Percentiles rank a stretch among this genome's conserved stretches.
phyloP scores from a whole-genome alignment of 2,329 filamentous ascomycete genomes.

The Talaromyces islandicus region DNA sequence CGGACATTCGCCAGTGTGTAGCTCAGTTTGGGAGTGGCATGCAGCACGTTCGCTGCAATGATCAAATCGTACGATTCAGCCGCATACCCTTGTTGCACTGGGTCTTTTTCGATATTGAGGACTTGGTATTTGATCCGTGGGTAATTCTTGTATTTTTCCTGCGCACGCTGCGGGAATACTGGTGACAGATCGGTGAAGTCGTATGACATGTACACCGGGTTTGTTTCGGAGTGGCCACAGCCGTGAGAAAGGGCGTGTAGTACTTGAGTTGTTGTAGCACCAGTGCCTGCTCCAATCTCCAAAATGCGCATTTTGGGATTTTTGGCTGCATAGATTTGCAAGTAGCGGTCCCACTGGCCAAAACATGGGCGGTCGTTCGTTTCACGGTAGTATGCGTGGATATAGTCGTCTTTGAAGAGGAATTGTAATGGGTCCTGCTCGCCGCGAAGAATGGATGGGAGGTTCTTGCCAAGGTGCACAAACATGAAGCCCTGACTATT shows the following conservation, averaged over 20 bases:
- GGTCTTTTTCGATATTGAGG: conserved; percentile 24
- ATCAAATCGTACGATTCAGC: conserved; percentile 24
- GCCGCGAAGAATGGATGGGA: not conserved
- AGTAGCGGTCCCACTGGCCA: conserved; percentile 30
- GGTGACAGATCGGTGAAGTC: conserved; percentile 19
- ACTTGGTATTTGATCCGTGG: conserved; percentile 18
- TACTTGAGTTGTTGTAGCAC: conserved; percentile 32
- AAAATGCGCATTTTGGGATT: conserved; percentile 41
- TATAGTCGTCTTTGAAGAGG: not conserved
- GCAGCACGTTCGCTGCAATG: conserved; percentile 29
- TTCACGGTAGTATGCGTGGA: conserved; percentile 27
- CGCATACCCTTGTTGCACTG: conserved; percentile 24
- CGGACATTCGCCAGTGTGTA: conserved; percentile 20
- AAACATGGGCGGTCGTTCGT: conserved; percentile 27
- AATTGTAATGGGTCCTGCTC: not conserved
- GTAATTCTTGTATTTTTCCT: conserved; percentile 1
- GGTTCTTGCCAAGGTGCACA: conserved; percentile 26
- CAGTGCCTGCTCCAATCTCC: conserved; percentile 42
- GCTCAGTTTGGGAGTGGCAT: conserved; percentile 21
- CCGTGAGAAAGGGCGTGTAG: conserved; percentile 20
- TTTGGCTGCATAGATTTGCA: conserved; percentile 23
- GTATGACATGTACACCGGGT: conserved; percentile 1
- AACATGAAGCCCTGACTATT: conserved; percentile 28
- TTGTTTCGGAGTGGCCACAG: no score
- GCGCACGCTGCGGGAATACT: conserved; percentile 14